phyloP scores from a whole-genome alignment of 345 rosid species.

The Corymbia maculata region DNA sequence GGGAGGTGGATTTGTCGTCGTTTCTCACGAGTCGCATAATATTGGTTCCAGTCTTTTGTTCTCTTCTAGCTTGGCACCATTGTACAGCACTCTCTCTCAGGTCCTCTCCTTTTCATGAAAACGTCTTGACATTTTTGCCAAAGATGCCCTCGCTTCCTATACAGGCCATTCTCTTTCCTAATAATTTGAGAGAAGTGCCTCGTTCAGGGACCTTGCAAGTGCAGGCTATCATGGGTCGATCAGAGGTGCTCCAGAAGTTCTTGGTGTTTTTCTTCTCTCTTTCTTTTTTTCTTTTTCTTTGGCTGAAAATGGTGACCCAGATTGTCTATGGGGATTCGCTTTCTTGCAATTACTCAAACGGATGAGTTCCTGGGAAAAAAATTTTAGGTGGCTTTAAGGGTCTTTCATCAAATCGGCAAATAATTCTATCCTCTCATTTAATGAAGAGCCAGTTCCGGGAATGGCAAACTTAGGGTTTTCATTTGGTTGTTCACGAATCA shows the following conservation, averaged over 20 bases:
- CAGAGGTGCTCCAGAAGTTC: neutral
- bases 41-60: neutral
- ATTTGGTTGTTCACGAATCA: neutral
- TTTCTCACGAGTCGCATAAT: conserved; percentile 28
- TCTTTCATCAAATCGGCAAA: conserved; percentile 26
- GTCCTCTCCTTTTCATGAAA: conserved; percentile 2
- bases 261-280: neutral
- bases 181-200: neutral
- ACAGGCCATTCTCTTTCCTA: neutral
- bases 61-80: neutral
- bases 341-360: neutral
- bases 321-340: neutral
- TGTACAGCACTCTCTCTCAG: neutral
- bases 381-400: neutral
- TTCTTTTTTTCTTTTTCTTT: neutral
- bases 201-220: neutral
- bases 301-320: neutral
- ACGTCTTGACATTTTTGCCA: neutral
- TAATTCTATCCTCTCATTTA: neutral
- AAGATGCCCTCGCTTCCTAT: neutral
- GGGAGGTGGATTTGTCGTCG: conserved; percentile 10
- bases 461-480: neutral
- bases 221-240: neutral
- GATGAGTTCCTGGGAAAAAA: neutral
- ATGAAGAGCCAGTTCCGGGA: neutral